phyloP scores from a whole-genome alignment of 1,284 basidiomycete genomes.

The Trichosporon sp. region DNA sequence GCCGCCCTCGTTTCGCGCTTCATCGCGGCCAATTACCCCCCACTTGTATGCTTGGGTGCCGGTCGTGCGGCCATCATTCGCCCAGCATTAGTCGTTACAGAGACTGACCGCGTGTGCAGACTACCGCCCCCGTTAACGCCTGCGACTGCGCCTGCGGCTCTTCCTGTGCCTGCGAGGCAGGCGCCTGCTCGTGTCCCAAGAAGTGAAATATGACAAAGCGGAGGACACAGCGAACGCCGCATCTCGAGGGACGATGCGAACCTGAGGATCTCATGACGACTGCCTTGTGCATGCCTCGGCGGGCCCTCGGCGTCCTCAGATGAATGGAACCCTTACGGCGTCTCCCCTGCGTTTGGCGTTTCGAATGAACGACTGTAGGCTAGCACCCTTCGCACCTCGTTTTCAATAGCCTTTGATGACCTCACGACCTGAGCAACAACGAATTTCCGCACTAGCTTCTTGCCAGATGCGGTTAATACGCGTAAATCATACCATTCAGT shows the following conservation, averaged over 20 bases:
- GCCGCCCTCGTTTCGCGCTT: neutral
- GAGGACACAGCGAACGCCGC: neutral
- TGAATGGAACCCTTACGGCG: neutral
- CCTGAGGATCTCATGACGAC: conserved; percentile 2
- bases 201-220: neutral
- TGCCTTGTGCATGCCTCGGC: neutral
- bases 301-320: neutral
- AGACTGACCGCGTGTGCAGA: neutral
- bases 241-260: no score
- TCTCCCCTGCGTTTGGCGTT: neutral
- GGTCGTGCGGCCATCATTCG: neutral
- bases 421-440: neutral
- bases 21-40: neutral
- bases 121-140: neutral
- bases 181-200: conserved; percentile 11
- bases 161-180: neutral
- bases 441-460: neutral
- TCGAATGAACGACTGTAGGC: neutral
- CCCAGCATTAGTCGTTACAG: neutral
- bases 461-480: neutral
- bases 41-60: no score
- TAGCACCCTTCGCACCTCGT: neutral
- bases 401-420: neutral
- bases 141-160: conserved; percentile 9
- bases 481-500: neutral